phyloP scores from a whole-genome alignment of 78 protist genomes.

The Tieghemostelium lacteum region DNA sequence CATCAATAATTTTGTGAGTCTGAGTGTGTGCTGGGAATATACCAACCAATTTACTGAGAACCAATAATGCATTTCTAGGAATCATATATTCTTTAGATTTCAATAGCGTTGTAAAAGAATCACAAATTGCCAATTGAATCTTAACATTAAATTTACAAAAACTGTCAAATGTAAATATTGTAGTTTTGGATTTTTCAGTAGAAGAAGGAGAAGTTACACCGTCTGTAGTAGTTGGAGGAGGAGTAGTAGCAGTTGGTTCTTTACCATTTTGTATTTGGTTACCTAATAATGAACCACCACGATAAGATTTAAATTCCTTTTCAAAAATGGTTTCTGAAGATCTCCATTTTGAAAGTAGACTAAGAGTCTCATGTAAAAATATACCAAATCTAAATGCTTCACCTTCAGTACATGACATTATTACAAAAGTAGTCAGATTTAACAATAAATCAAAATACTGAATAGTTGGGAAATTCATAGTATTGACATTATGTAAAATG shows the following conservation, averaged over 20 bases:
- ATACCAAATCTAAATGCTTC: constrained; percentile 76
- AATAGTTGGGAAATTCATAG: constrained; percentile 40
- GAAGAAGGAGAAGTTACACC: no score
- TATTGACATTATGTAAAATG: constrained; percentile 7
- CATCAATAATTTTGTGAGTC: neutral
- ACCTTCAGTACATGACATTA: constrained; percentile 49
- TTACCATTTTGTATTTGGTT: neutral
- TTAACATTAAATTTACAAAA: neutral
- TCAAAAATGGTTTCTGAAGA: constrained; percentile 17
- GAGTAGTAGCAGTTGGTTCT: neutral
- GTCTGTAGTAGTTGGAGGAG: neutral
- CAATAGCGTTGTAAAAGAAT: constrained; percentile 13
- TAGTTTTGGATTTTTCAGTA: neutral
- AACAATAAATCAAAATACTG: constrained; percentile 6
- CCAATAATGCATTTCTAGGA: constrained; percentile 61
- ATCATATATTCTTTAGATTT: constrained; percentile 59
- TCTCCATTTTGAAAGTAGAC: constrained; percentile 34
- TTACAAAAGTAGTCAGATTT: neutral
- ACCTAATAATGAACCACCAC: neutral
- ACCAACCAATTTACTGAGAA: constrained; percentile 35
- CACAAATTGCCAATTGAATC: constrained; percentile 23
- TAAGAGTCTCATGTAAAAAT: constrained; percentile 44
- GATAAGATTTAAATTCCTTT: neutral
- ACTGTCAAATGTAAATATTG: neutral
- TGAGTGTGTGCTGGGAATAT: constrained; percentile 49